These are phyloP conservation scores for Cladosporium oxysporum DNA, from an alignment of 2,329 filamentous ascomycete species.

Conservation along the genomic window DNA sequence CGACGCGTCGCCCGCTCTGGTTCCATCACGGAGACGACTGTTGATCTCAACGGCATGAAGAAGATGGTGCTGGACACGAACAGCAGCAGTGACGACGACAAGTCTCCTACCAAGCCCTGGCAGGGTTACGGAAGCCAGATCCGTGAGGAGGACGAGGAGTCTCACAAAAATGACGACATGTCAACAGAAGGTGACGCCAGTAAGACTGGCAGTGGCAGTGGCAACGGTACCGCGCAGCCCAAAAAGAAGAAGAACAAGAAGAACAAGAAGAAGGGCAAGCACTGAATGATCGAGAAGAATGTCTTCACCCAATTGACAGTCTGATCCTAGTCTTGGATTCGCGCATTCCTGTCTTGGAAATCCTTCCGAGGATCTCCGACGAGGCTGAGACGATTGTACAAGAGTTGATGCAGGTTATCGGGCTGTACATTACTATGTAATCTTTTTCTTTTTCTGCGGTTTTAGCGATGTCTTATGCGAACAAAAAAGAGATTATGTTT, in stretches of 20 bases:
- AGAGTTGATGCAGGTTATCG: background rate
- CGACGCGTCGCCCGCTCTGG: slow-evolving; percentile 61
- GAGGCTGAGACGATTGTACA: background rate
- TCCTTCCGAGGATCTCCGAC: background rate
- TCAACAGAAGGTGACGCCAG: slow-evolving; percentile 4
- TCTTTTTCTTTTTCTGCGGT: slow-evolving; percentile 6
- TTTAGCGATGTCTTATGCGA: slow-evolving; percentile 11
- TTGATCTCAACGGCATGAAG: slow-evolving; percentile 71
- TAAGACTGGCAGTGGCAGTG: slow-evolving; percentile 15
- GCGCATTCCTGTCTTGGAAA: background rate
- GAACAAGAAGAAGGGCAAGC: slow-evolving; percentile 29
- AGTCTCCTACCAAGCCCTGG: slow-evolving; percentile 12
- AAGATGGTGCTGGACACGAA: slow-evolving; percentile 75
- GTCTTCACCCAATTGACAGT: background rate
- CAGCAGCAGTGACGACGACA: slow-evolving; percentile 49
- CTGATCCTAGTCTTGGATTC: background rate
- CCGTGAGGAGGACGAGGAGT: slow-evolving; percentile 19
- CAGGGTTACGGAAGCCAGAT: slow-evolving; percentile 7
- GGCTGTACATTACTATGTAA: slow-evolving; percentile 11
- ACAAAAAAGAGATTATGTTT: background rate
- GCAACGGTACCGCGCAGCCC: background rate
- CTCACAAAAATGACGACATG: slow-evolving; percentile 1
- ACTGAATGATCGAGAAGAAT: background rate
- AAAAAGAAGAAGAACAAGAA: slow-evolving; percentile 26
- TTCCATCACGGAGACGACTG: slow-evolving; percentile 76